Conservation (phyloP, 2,329 filamentous ascomycete genomes). For the Xylaria sp. region DNA sequence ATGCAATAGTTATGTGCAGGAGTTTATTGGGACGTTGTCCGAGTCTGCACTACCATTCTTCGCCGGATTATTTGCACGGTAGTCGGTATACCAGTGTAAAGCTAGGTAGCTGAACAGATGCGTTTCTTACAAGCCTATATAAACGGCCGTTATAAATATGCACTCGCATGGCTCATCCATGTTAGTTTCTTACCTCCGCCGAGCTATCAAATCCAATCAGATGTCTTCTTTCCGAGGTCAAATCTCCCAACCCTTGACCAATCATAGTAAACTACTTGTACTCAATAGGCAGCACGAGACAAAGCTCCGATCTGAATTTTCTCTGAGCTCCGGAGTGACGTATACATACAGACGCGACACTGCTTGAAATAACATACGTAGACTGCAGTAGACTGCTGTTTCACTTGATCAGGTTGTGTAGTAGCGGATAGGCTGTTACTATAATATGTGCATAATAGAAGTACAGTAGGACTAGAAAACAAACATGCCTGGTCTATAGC, state of each 20-base stretch:
- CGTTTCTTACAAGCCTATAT: slow-evolving; percentile 15
- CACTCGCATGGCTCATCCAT: slow-evolving; percentile 29
- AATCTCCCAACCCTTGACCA: slow-evolving; percentile 31
- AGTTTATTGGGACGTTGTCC: background rate
- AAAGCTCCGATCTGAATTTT: slow-evolving; percentile 32
- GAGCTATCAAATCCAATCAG: slow-evolving; percentile 15
- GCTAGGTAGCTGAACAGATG: slow-evolving; percentile 14
- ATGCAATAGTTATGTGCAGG: background rate
- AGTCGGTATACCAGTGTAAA: background rate
- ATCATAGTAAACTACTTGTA: slow-evolving; percentile 14
- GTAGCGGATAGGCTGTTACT: background rate
- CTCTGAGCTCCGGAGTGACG: slow-evolving; percentile 26
- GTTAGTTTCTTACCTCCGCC: slow-evolving; percentile 9
- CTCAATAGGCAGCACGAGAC: background rate
- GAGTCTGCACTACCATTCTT: background rate
- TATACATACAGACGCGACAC: background rate
- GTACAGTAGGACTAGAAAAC: background rate
- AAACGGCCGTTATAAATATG: slow-evolving; percentile 29
- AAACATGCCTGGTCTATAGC: background rate
- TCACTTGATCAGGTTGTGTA: background rate
- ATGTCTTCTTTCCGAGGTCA: slow-evolving; percentile 4
- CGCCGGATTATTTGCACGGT: slow-evolving; percentile 5
- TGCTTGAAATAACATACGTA: background rate
- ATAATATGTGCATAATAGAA: background rate
- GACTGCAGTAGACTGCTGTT: slow-evolving; percentile 4